phyloP scores from a whole-genome alignment of 1,284 basidiomycete species.

The Neotropicomus parvogracilis region DNA sequence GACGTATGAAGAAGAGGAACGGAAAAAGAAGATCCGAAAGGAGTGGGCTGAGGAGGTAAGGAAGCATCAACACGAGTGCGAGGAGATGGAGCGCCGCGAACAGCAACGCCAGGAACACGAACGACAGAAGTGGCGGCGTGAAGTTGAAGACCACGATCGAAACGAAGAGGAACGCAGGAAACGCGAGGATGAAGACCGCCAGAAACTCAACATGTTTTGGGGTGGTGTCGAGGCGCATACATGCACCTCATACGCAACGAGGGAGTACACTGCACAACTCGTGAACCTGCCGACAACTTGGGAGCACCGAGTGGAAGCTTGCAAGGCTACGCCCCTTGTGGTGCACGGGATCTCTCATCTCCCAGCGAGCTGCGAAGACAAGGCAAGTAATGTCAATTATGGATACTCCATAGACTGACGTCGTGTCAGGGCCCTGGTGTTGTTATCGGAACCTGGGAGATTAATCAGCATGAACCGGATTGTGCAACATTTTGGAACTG shows the following conservation, averaged over 20 bases:
- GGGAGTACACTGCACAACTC: slow-evolving; percentile 25
- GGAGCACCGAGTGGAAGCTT: slow-evolving; percentile 24
- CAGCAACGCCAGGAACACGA: background rate
- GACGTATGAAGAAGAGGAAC: slow-evolving; percentile 5
- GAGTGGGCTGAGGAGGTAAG: slow-evolving; percentile 11
- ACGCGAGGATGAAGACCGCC: slow-evolving; percentile 20
- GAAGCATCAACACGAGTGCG: slow-evolving; percentile 1
- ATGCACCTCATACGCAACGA: slow-evolving; percentile 27
- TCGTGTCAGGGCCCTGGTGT: slow-evolving; percentile 16
- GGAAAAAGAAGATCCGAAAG: slow-evolving; percentile 4
- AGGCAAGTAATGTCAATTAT: slow-evolving; percentile 6
- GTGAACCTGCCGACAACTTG: slow-evolving; percentile 23
- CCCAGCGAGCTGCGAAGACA: slow-evolving; percentile 28
- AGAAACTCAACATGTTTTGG: slow-evolving; percentile 27
- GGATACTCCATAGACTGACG: slow-evolving; percentile 1
- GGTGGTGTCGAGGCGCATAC: slow-evolving; percentile 13
- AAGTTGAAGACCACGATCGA: slow-evolving; percentile 14
- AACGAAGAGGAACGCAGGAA: slow-evolving; percentile 11
- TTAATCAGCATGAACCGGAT: slow-evolving; percentile 23
- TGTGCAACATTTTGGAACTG: slow-evolving; percentile 22
- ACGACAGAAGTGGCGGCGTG: slow-evolving; percentile 12
- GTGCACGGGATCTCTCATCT: slow-evolving; percentile 26
- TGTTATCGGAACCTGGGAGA: slow-evolving; percentile 23
- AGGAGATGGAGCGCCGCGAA: slow-evolving; percentile 14
- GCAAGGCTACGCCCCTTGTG: slow-evolving; percentile 23